Conservation (phyloP, 208 protist genomes). For the Plasmodiophora brassicae region DNA sequence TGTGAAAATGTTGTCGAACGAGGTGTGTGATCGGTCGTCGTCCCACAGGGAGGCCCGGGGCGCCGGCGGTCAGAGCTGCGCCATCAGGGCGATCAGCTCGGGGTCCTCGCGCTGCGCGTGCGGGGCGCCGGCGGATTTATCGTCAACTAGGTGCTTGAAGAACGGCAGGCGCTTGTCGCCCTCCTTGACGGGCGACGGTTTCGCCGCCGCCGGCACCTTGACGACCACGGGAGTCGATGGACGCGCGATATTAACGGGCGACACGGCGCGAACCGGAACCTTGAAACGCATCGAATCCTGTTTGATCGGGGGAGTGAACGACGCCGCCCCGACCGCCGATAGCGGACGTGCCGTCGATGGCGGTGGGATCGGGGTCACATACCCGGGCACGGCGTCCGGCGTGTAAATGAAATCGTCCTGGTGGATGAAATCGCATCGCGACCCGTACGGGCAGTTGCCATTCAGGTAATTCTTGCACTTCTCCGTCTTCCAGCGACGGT, state of each 20-base stretch:
- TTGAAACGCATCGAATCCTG: neutral
- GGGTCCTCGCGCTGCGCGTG: neutral
- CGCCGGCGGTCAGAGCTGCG: too few relatives aligned
- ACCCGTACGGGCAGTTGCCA: neutral
- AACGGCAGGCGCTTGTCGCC: constrained; percentile 4
- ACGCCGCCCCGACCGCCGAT: neutral
- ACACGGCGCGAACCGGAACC: neutral
- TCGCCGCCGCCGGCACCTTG: neutral
- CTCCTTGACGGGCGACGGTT: neutral
- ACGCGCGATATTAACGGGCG: neutral
- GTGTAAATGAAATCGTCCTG: constrained; percentile 11
- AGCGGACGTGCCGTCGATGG: neutral
- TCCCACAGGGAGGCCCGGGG: too few relatives aligned
- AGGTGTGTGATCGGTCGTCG: too few relatives aligned
- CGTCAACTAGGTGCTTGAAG: constrained; percentile 32
- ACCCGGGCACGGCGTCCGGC: neutral
- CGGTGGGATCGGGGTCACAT: neutral
- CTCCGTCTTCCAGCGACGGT: constrained; percentile 15
- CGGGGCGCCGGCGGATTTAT: neutral
- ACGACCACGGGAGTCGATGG: neutral
- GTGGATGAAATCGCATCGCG: constrained; percentile 12
- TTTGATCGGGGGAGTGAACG: neutral
- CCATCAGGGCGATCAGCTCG: constrained; percentile 6
- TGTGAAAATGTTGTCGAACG: too few relatives aligned
- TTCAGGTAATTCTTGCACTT: constrained; percentile 36